phyloP scores from a whole-genome alignment of 176 grass and related monocot species.

The Chrysopogon serrulatus region DNA sequence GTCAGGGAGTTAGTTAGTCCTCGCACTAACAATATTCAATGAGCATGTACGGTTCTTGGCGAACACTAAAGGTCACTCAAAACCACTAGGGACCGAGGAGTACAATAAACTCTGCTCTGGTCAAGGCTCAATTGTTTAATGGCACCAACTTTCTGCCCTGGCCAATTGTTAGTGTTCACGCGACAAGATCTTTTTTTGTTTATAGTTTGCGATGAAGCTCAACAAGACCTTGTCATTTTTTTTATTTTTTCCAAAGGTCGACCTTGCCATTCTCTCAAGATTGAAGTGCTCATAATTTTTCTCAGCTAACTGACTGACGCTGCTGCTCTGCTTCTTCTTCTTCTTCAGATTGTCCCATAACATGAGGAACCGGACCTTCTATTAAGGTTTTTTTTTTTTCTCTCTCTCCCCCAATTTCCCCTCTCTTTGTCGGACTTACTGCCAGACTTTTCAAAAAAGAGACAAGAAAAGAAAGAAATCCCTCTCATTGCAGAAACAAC shows the following conservation, averaged over 20 bases:
- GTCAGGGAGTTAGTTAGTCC: background rate
- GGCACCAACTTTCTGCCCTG: background rate
- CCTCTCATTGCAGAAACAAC: too few species aligned
- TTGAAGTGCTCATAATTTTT: background rate
- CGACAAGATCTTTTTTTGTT: background rate
- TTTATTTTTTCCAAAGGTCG: too few species aligned
- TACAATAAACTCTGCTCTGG: background rate
- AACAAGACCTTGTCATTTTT: background rate
- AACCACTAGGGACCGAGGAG: constrained; percentile 7
- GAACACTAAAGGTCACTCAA: constrained; percentile 21
- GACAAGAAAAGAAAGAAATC: too few species aligned
- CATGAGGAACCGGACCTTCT: background rate
- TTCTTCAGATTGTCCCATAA: background rate
- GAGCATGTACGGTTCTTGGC: background rate
- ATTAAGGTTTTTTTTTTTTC: background rate
- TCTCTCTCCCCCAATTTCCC: background rate
- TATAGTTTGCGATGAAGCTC: background rate
- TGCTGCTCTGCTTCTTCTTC: background rate
- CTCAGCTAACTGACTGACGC: background rate
- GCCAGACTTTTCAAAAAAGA: too few species aligned
- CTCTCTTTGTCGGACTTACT: too few species aligned
- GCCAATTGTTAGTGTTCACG: background rate
- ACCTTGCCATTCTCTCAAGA: background rate
- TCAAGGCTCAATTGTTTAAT: background rate
- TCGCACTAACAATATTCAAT: background rate